Evolutionary conservation across 164 flowering plant species (phyloP).

Genomic region (Macadamia tetraphylla): DNA sequence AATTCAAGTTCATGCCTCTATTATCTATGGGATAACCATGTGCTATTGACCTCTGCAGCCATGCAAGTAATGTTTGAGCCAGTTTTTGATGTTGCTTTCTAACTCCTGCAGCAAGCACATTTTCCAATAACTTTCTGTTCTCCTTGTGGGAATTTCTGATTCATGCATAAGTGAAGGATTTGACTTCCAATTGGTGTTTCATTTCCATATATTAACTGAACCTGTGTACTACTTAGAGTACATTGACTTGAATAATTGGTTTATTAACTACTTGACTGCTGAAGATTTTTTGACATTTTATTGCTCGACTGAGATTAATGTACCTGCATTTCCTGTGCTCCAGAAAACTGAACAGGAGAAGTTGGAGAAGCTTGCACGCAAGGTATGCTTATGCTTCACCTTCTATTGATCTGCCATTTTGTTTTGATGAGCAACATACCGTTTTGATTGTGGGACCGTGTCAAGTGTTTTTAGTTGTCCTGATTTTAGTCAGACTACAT

Average conservation of each 20-base stretch:
- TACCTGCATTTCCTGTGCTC: conserved; percentile 9
- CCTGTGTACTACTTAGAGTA: too few species aligned
- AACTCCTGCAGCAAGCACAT: background rate
- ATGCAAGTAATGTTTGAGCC: too few species aligned
- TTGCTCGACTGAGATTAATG: background rate
- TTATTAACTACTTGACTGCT: background rate
- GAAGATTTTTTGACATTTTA: background rate
- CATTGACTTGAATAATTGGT: too few species aligned
- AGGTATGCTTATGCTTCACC: conserved; percentile 37
- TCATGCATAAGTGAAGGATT: background rate
- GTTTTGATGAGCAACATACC: background rate
- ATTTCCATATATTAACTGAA: background rate
- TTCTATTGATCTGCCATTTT: background rate
- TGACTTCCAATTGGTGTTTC: background rate
- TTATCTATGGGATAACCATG: too few species aligned
- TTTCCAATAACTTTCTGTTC: background rate
- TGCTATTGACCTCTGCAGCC: too few species aligned
- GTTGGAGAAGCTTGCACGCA: conserved; percentile 84
- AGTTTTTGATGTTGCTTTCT: background rate
- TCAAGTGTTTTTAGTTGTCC: too few species aligned
- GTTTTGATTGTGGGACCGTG: background rate
- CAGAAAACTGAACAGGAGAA: conserved; percentile 87
- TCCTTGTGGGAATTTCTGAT: background rate
- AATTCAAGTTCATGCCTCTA: too few species aligned
- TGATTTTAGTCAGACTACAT: background rate